These are phyloP conservation scores for Chernovozyma sophiae-reginae DNA, from an alignment of 1,139 yeast genomes.

Conservation along the genomic window DNA sequence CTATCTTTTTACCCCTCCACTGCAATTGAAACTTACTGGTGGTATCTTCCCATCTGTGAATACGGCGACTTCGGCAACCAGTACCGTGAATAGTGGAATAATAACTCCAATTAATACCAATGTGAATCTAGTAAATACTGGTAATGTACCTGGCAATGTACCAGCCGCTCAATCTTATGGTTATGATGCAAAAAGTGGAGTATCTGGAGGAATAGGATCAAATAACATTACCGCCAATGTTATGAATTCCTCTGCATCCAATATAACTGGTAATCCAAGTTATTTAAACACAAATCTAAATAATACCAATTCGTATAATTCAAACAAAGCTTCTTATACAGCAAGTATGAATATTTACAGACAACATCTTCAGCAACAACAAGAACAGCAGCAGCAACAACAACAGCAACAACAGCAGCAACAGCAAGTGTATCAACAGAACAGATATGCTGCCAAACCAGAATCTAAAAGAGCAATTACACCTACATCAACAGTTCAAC, in stretches of 20 bases:
- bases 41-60: slow-evolving; percentile 17
- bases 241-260: neutral
- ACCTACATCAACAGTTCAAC: slow-evolving; percentile 5
- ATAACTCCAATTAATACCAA: neutral
- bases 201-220: neutral
- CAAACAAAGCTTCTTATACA: slow-evolving; percentile 9
- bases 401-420: slow-evolving; percentile 14
- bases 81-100: slow-evolving; percentile 1
- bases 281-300: neutral
- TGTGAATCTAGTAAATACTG: no score
- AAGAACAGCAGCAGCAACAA: slow-evolving; percentile 7
- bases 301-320: neutral
- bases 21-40: slow-evolving; percentile 41
- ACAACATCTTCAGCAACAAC: slow-evolving; percentile 21
- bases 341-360: slow-evolving; percentile 16
- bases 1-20: slow-evolving; percentile 43
- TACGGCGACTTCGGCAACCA: slow-evolving; percentile 6
- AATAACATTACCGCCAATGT: neutral
- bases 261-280: neutral
- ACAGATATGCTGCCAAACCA: neutral
- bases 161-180: neutral
- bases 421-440: slow-evolving; percentile 16
- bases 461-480: slow-evolving; percentile 3
- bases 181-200: slow-evolving; percentile 1
- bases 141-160: neutral